A percentile compares a stretch with the other conserved stretches of the same genome.
Conservation (phyloP, 768 basidiomycete species). For the Leucosporidium creatinivorum region DNA sequence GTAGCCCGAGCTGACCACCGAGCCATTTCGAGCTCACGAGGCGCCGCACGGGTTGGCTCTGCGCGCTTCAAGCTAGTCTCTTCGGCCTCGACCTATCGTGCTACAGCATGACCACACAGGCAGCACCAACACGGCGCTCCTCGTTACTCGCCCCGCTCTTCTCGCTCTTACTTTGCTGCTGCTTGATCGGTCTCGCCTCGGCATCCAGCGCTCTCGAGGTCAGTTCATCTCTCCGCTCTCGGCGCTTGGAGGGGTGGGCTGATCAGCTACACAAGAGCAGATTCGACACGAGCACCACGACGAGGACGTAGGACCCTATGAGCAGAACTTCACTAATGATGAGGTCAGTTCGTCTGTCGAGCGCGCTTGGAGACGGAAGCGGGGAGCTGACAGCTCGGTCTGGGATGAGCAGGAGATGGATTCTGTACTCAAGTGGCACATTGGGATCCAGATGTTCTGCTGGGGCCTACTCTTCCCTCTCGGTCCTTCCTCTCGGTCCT, state of each 20-base stretch:
- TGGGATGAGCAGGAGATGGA: conserved; percentile 54
- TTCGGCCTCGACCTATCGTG: too few relatives aligned
- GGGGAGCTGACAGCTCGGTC: too few relatives aligned
- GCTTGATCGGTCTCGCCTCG: not conserved
- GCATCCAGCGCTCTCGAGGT: not conserved
- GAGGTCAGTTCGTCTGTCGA: conserved; percentile 16
- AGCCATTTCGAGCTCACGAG: too few relatives aligned
- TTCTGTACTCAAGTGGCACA: conserved; percentile 72
- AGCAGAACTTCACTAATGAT: conserved; percentile 27
- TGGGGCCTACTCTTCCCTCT: conserved; percentile 85
- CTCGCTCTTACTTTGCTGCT: not conserved
- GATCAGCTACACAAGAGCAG: too few relatives aligned
- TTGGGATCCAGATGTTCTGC: conserved; percentile 63
- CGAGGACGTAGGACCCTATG: conserved; percentile 16
- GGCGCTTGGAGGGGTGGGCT: too few relatives aligned
- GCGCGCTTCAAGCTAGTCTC: too few relatives aligned
- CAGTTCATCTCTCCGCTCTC: too few relatives aligned
- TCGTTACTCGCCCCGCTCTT: not conserved
- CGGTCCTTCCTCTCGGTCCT: conserved; percentile 38
- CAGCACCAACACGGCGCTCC: not conserved
- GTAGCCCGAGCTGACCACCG: too few relatives aligned
- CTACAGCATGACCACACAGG: too few relatives aligned
- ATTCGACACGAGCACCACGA: conserved; percentile 18
- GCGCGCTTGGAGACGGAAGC: too few relatives aligned
- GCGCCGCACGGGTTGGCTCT: too few relatives aligned